Base-by-base conservation (phyloP, 352 stramenopile species). In the Pythium sukuiense region DNA sequence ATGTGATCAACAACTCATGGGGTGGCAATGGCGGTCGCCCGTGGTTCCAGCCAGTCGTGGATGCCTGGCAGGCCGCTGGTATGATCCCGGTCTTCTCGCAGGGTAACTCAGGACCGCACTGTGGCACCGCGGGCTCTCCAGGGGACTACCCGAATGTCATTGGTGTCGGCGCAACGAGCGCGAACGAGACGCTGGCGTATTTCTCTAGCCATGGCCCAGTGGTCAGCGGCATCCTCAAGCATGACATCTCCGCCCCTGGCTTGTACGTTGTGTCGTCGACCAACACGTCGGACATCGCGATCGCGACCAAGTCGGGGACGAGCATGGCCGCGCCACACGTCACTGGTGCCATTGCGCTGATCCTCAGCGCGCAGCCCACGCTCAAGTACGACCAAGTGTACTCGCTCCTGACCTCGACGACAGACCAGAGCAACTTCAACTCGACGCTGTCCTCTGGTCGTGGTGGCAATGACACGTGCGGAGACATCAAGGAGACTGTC, bases 1-100 rank as follows among this genome's bases (percentile, higher is more conserved):
- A 74, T 18, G 61, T 79, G 14, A 59, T 79, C 58, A 76, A 70
- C 64, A 76, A 76, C 60, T 62, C 33, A 3, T 79, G 72, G 72
- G 72, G 68, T 29, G 64, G 49, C 29, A 14, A 29, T 27, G 30
- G 27, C 24, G 52, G 53, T 5, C 9, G 45, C 49, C 35, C 33
- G 1, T 64, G 39, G 26, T 72, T 59, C 52, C n/a, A 67, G 56
- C 24, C 46, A 1, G 50, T 49, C 18, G 50, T 79, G 20, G 46
- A 55, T 2, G 69, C 66, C 16, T 74, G 68, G 59, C 39, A 54
- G 41, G 24, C 58, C 41, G 72, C 69, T 14, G 65, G 60, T 35
- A 79, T 79, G 56, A 69, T 72, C 24, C 64, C 69, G 1, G 56
- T 79, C 13, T 76, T 79, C 50, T 48, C 72, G 14, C 65, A 71